These are phyloP conservation scores for Pseudogymnoascus verrucosus DNA, from an alignment of 2,329 filamentous ascomycete species.

Conservation along the genomic window DNA sequence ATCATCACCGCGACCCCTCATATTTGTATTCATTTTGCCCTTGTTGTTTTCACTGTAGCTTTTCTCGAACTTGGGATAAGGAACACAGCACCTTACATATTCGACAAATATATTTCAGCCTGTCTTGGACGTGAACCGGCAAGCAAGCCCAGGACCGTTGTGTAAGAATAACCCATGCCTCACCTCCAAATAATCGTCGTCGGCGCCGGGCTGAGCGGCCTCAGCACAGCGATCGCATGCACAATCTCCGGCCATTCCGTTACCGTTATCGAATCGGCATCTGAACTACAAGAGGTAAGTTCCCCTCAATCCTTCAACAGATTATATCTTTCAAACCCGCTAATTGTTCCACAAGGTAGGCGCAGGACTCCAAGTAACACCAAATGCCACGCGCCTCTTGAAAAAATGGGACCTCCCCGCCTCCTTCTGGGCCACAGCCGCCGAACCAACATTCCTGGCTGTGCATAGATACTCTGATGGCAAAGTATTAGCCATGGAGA, in stretches of 20 bases:
- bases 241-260: slow-evolving; percentile 30
- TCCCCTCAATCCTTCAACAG: neutral
- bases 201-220: slow-evolving; percentile 48
- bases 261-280: slow-evolving; percentile 34
- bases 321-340: slow-evolving; percentile 37
- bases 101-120: neutral
- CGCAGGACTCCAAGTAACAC: slow-evolving; percentile 25
- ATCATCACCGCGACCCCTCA: neutral
- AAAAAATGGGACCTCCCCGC: slow-evolving; percentile 21
- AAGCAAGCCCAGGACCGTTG: neutral
- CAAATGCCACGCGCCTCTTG: slow-evolving; percentile 21
- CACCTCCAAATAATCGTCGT: slow-evolving; percentile 36
- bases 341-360: slow-evolving; percentile 38
- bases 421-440: slow-evolving; percentile 21
- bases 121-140: neutral
- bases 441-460: slow-evolving; percentile 27
- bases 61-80: neutral
- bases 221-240: slow-evolving; percentile 32
- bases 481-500: slow-evolving; percentile 22
- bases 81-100: neutral
- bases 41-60: neutral
- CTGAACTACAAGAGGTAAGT: slow-evolving; percentile 35
- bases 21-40: neutral
- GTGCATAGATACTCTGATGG: slow-evolving; percentile 46
- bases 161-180: neutral